Evolutionary conservation across 1,139 yeast genomes (phyloP).

Genomic region (Saccharomyces hybrid): DNA sequence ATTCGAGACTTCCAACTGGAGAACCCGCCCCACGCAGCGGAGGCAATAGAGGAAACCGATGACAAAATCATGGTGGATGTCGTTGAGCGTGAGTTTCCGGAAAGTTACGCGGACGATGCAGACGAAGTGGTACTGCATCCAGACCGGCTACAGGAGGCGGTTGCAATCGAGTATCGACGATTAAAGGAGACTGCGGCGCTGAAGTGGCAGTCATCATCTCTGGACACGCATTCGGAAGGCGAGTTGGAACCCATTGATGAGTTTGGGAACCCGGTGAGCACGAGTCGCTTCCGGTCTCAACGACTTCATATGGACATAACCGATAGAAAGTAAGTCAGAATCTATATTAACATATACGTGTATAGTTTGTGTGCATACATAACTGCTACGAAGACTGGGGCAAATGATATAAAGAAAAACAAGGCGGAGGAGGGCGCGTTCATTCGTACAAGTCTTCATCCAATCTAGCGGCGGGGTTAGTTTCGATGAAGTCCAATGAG

Average conservation of each 20-base stretch:
- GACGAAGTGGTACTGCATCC: constrained; percentile 34
- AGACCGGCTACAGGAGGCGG: constrained; percentile 38
- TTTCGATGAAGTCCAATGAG: constrained; percentile 84
- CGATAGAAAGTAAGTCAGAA: not conserved
- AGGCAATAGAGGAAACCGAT: constrained; percentile 25
- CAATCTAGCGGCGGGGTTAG: constrained; percentile 94
- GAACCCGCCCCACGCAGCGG: constrained; percentile 22
- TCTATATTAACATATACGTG: not conserved
- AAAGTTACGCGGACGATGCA: constrained; percentile 29
- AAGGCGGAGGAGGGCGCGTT: not conserved
- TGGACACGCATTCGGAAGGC: constrained; percentile 38
- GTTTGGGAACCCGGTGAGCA: constrained; percentile 47
- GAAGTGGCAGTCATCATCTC: constrained; percentile 35
- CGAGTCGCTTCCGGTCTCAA: constrained; percentile 68
- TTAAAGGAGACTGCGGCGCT: constrained; percentile 47
- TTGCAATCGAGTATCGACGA: constrained; percentile 50
- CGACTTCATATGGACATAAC: constrained; percentile 17
- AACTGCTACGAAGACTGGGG: not conserved
- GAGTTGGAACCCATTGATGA: constrained; percentile 68
- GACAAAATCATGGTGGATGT: constrained; percentile 32
- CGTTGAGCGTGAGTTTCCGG: constrained; percentile 37
- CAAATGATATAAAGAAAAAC: not conserved
- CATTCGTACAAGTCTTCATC: constrained; percentile 53
- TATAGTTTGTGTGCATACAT: not conserved
- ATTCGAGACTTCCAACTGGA: constrained; percentile 19